Evolutionary conservation across 202 grass and related monocot genomes (phyloP).

Genomic region (Hordeum pubiflorum): DNA sequence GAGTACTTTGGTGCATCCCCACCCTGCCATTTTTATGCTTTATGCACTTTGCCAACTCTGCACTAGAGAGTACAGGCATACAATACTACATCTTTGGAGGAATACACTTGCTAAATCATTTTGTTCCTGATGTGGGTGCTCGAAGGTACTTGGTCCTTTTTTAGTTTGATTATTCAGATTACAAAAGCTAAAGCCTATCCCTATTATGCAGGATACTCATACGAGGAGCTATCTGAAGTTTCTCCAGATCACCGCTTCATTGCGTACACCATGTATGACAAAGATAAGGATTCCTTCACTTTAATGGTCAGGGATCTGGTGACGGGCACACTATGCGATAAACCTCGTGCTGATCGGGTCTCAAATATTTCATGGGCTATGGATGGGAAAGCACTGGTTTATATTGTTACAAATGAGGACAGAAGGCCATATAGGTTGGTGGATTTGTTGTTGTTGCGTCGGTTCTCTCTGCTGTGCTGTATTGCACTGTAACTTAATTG

Average conservation of each 20-base stretch:
- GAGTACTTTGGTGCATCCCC: background rate
- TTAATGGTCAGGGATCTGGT: slow-evolving; percentile 81
- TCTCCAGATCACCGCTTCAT: slow-evolving; percentile 79
- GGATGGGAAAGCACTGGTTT: slow-evolving; percentile 77
- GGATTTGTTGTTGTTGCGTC: slow-evolving; percentile 12
- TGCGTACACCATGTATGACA: slow-evolving; percentile 96
- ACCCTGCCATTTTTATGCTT: background rate
- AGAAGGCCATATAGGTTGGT: slow-evolving; percentile 76
- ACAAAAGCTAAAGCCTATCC: slow-evolving; percentile 3
- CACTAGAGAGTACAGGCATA: background rate
- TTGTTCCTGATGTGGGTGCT: background rate
- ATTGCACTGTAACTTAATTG: background rate
- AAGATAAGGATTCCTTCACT: slow-evolving; percentile 84
- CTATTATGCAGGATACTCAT: slow-evolving; percentile 67
- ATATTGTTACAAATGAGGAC: slow-evolving; percentile 79
- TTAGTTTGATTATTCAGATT: background rate
- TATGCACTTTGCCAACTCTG: background rate
- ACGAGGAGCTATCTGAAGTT: slow-evolving; percentile 91
- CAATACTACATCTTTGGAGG: background rate
- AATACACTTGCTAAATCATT: background rate
- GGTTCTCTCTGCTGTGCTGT: background rate
- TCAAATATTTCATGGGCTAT: slow-evolving; percentile 87
- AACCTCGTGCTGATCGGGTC: slow-evolving; percentile 61
- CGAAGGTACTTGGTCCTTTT: background rate
- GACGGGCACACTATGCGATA: slow-evolving; percentile 64